Base-by-base conservation (phyloP, 1,139 yeast species). In the Suhomyces maxii region DNA sequence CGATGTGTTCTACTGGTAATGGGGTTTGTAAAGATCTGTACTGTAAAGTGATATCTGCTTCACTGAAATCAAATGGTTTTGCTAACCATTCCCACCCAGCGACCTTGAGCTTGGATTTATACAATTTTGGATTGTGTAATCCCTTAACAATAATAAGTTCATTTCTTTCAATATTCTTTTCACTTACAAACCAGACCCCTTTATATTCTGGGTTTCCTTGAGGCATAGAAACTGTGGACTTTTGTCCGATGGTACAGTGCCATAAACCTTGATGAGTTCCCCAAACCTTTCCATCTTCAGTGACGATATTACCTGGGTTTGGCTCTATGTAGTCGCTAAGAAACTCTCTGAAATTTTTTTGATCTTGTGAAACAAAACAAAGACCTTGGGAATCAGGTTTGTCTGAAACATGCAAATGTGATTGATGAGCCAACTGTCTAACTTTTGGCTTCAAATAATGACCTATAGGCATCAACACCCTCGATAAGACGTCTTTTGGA, bases 321-420 rank as follows among this genome's bases (percentile, higher is more conserved):
- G 86, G 84, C 14, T 73, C 77, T 2, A 93, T 75, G 58, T 86
- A 93, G 51, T 91, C 95, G 48, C 77, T 72, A 35, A 93, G 67
- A 56, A 93, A 95, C 46, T 83, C 80, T 37, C 86, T 76, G 65
- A 95, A 91, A 49, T 84, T 79, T n/a, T 80, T 83, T 46, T 82
- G 77, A 39, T 77, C 76, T 57, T 88, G 87, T 46, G 85, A 82
- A 8, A 93, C 97, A 70, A 93, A 93, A 62, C 99, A 93, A 10
- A 93, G 73, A 0, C 99, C 99, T 61, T 89, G 96, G 0, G 97
- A 89, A 61, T 93, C 99, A 0, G 90, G 95, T 58, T 91, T 91
- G 13, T 69, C 64, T 1, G 93, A 89, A 1, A 88, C 84, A 1
- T 82, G 80, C 12, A 95, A 68, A 3, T 68, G 59, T 44, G 69